Evolutionary conservation across 371 early-diverging fungal species (phyloP), one percentile per base, ranked within the genome.

Genomic region (Mortierella sp.): DNA sequence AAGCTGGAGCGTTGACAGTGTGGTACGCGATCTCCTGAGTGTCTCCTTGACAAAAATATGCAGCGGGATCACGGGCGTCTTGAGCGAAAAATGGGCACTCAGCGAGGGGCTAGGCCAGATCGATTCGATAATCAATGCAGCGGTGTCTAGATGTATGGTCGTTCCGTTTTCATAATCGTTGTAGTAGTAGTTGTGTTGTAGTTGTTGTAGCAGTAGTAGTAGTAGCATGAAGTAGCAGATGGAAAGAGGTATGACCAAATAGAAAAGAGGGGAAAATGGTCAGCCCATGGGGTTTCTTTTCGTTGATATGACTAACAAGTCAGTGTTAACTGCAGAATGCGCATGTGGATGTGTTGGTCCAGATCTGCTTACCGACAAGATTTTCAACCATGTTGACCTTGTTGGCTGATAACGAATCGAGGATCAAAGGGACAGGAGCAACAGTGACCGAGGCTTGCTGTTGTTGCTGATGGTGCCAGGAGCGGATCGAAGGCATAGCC

Each of bases 1-100:
- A 48, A 95, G 92, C 80, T 96, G 96, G 45, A 96, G 89, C 47
- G 95, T 95, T 26, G 95, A 93, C 81, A 94, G 95, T 21, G 96
- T 94, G 26, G 95, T 94, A 72, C 93, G 91, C 54, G 95, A 95
- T 63, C 96, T 91, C 73, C 94, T 92, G 16, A 96, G 88, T 13
- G 96, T 92, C 84, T 96, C 96, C 75, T 94, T 92, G 81, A 96
- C 93, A 84, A 96, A 96, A 77, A 89, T 85, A 72, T 92, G 91
- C 71, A 96, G 89, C 58, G 95, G 94, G 71, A 93, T 91, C 58
- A 93, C 91, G 72, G 90, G 89, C 8, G 88, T 87, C 78, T 84
- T 84, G 26, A 78, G 57, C 1, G 84, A 80, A 54, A 77, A 80
- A 42, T 80, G 84, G 16, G 78, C 81, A 72, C 84, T 78, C 7